Conservation (phyloP, 768 basidiomycete species). For the Boletus sp. region DNA sequence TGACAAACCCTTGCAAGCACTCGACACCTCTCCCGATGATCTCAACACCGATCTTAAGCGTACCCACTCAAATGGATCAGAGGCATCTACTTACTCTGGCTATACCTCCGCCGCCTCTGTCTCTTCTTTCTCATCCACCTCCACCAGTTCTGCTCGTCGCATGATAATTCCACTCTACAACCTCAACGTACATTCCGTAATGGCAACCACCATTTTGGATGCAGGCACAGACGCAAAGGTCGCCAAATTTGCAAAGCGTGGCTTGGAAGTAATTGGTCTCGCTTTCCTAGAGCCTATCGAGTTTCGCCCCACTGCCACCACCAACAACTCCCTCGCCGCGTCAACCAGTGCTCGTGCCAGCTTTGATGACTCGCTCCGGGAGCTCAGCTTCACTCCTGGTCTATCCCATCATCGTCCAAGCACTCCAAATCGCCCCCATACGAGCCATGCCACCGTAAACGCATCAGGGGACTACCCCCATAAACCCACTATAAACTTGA, state of each 20-base stretch:
- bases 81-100: constrained; percentile 43
- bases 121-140: constrained; percentile 39
- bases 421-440: constrained; percentile 9
- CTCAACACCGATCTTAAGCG: constrained; percentile 28
- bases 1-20: constrained; percentile 43
- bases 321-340: constrained; percentile 7
- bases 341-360: constrained; percentile 30
- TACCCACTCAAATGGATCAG: constrained; percentile 50
- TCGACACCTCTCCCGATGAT: constrained; percentile 39
- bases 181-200: constrained; percentile 82
- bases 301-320: constrained; percentile 45
- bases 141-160: constrained; percentile 53
- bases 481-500: constrained; percentile 18
- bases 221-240: constrained; percentile 88
- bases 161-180: constrained; percentile 87
- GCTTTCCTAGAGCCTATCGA: constrained; percentile 81
- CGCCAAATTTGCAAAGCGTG: constrained; percentile 70
- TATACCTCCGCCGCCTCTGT: constrained; percentile 47
- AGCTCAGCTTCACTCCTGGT: constrained; percentile 16
- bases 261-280: constrained; percentile 75
- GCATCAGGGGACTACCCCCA: background rate
- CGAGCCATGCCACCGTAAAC: background rate
- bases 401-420: constrained; percentile 5
- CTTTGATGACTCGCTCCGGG: constrained; percentile 23
- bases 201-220: constrained; percentile 83